Base-by-base conservation (phyloP, 495 filamentous ascomycete species). In the Staphylotrichum longicolle region DNA sequence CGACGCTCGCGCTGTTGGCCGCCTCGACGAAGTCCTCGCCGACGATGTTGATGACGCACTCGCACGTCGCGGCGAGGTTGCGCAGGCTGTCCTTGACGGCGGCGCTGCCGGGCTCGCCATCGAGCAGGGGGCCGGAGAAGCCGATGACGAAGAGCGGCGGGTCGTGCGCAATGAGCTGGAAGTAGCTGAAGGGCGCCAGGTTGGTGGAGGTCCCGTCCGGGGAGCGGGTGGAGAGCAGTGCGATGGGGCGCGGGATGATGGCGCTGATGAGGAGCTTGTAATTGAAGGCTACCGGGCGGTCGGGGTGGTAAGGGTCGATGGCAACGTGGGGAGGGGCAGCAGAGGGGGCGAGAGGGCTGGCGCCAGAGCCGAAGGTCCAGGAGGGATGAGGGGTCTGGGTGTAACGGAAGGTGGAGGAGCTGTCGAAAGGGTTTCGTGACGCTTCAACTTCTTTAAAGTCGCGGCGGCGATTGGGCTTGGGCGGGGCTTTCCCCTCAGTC, bases 251-350 rank as follows among this genome's bases (percentile, higher is more conserved):
- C 0, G 93, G 93, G 30, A 95, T 83, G 65, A 98, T 87, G 33
- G 85, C 89, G 3, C 85, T 88, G 73, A 97, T 96, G 15, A 97
- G 80, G 11, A 97, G 85, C 76, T 96, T 96, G 79, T 98, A 98
- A 77, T 97, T 97, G 69, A 82, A 86, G 0, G 78, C 73, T 0
- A 83, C 71, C 0, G 87, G 84, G 0, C 93, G 82, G 20, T 27
- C 20, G 20, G 20, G 20, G 30, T 80, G 85, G 67, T 93, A 85
- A 6, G 93, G 93, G 75, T 97, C 86, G 63, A 98, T 94, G 63
- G 87, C 78, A 47, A 94, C 72, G 69, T 95, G 91, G 20, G 1
- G 39, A 80, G 75, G 62, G 85, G 71, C 45, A 74, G 73, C 56
- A 87, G 79, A 32, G 75, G 66, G 51, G 55, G 39, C 44, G 66